Base-by-base conservation (phyloP, 1,284 basidiomycete genomes). In the Veloboletus limbatus region DNA sequence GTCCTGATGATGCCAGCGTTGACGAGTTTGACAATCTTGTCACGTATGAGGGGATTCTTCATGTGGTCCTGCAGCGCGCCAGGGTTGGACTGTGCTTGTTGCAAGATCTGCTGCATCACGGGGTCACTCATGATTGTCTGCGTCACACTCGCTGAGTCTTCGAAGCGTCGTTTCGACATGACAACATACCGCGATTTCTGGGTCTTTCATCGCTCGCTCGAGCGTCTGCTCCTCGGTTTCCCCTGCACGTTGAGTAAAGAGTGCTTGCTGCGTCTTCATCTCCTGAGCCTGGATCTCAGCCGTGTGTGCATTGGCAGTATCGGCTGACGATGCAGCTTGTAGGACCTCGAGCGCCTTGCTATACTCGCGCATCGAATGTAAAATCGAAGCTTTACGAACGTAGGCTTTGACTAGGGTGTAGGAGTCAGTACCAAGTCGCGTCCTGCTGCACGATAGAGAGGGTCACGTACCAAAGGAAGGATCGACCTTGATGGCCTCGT, bases 161-260 rank as follows among this genome's bases (percentile, higher is more conserved):
- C 1, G 26, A n/a, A 7, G 37, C 42, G 34, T 16, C 6, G 6
- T 28, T 9, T 35, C 25, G 31, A 37, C 17, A 25, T 18, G 38
- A 2, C 32, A 28, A 47, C 87, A 67, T 74, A 88, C 85, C 49
- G 88, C 89, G 43, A 97, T 81, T 71, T 99, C 96, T 7, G 97
- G 97, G 73, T 99, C 96, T 45, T 92, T 79, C 95, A 97, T 97
- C 9, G 96, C 97, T 26, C 96, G 78, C 61, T 89, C 79, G 51
- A 97, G 75, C 16, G 94, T 92, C 75, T 99, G 81, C 67, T 99
- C 92, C 60, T 97, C 93, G 13, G 84, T 85, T 73, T 99, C 97
- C 39, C 76, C 82, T 17, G 83, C 78, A n/a, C 94, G 82, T 67
- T 97, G 84, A 37, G 75, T 74, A 66, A 85, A 89, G 45, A 96